phyloP scores from a whole-genome alignment of 148 eudicot genomes.

The Spergularia marina region DNA sequence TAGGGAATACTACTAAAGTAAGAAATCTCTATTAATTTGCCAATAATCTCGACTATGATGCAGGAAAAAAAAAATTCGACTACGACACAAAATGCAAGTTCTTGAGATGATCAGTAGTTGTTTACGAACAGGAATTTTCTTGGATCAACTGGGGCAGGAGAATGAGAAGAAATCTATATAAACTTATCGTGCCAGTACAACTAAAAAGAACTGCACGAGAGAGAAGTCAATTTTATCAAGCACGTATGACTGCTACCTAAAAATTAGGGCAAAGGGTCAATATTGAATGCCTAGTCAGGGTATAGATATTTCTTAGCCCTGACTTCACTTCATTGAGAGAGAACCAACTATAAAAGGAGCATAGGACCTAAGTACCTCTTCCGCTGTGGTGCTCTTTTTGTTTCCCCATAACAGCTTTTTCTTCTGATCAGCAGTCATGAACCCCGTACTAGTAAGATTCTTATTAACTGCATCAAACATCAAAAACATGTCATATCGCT shows the following conservation, averaged over 20 bases:
- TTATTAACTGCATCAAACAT: conserved; percentile 53
- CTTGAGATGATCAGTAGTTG: neutral
- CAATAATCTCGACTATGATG: neutral
- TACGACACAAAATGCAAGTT: neutral
- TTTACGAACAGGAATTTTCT: neutral
- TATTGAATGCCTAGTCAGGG: neutral
- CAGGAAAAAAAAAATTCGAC: too few species aligned
- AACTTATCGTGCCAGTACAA: neutral
- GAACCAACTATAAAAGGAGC: neutral
- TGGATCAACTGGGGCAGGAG: neutral
- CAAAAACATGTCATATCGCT: neutral
- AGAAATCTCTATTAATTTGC: neutral
- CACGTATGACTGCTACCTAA: neutral
- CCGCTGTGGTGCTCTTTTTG: conserved; percentile 59
- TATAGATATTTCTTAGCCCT: too few species aligned
- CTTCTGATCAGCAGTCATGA: conserved; percentile 94
- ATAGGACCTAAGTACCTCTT: conserved; percentile 59
- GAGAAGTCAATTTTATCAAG: neutral
- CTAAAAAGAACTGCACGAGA: neutral
- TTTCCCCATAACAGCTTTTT: conserved; percentile 96
- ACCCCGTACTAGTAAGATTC: conserved; percentile 71
- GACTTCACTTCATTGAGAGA: neutral
- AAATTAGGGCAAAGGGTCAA: neutral
- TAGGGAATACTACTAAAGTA: neutral
- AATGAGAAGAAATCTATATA: neutral